phyloP scores from a whole-genome alignment of 2,329 filamentous ascomycete species.

The Juglanconis oblonga region DNA sequence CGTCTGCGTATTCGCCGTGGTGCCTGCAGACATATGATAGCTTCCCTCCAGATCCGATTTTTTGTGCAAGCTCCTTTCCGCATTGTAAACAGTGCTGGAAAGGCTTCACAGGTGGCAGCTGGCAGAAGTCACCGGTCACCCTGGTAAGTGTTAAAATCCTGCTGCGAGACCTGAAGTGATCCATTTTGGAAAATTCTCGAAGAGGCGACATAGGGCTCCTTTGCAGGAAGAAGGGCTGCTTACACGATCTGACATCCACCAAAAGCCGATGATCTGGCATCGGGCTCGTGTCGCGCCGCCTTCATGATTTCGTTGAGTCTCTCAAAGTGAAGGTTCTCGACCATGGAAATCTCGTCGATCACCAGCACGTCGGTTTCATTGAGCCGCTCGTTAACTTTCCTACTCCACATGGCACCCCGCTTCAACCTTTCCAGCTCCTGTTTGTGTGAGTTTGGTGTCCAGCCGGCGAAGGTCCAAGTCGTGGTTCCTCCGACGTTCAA shows the following conservation, averaged over 20 bases:
- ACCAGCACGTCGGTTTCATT: constrained; percentile 51
- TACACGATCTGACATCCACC: constrained; percentile 50
- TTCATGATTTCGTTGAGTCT: constrained; percentile 49
- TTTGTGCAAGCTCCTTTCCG: constrained; percentile 32
- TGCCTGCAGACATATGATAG: constrained; percentile 29
- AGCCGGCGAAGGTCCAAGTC: constrained; percentile 55
- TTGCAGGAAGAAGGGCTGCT: no score
- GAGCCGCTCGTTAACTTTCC: constrained; percentile 36
- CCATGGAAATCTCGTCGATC: constrained; percentile 67
- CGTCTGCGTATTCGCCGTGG: constrained; percentile 39
- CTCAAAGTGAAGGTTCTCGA: constrained; percentile 53
- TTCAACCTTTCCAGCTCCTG: constrained; percentile 34
- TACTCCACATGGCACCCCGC: constrained; percentile 25
- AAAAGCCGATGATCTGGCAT: constrained; percentile 25
- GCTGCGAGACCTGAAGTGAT: no score
- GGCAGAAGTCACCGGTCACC: constrained; percentile 59
- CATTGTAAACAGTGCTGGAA: constrained; percentile 51
- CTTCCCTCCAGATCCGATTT: constrained; percentile 16
- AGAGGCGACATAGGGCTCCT: no score
- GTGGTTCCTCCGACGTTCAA: constrained; percentile 55
- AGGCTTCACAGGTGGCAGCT: constrained; percentile 57
- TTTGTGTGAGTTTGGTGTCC: constrained; percentile 47
- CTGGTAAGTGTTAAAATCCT: no score
- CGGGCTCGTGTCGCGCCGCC: constrained; percentile 22
- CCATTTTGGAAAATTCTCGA: no score